Conservation (phyloP, 1,139 yeast species). For the Debaryomycetaceae sp. region DNA sequence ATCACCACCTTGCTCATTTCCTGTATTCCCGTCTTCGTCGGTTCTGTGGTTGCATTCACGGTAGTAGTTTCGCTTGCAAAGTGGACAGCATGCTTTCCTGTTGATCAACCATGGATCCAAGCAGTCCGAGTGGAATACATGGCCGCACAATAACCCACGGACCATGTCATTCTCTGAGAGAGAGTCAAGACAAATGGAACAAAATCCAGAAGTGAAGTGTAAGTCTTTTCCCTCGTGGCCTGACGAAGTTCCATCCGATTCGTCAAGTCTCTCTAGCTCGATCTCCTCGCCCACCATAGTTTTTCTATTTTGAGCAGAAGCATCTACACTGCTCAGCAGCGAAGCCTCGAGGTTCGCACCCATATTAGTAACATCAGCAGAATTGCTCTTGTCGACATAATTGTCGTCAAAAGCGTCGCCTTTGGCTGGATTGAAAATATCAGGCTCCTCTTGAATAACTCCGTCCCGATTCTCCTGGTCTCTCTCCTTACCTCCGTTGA, state of each 20-base stretch:
- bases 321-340: not conserved
- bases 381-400: conserved; percentile 10
- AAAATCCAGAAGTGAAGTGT: conserved; percentile 67
- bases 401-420: conserved; percentile 12
- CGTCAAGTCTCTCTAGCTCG: not conserved
- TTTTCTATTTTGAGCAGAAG: not conserved
- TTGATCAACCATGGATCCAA: conserved; percentile 80
- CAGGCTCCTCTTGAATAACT: conserved; percentile 32
- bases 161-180: conserved; percentile 63
- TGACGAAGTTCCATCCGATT: not conserved
- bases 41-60: conserved; percentile 24
- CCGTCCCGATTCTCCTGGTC: conserved; percentile 34
- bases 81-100: conserved; percentile 79
- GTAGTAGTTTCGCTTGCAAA: conserved; percentile 73
- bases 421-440: conserved; percentile 4
- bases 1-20: conserved; percentile 6
- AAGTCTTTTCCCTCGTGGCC: conserved; percentile 21
- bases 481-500: conserved; percentile 52
- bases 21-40: not conserved
- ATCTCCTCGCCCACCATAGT: conserved; percentile 1
- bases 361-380: not conserved
- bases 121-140: conserved; percentile 77
- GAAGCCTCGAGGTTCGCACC: conserved; percentile 2
- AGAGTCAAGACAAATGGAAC: conserved; percentile 76
- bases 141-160: conserved; percentile 77